These are phyloP conservation scores for Nitzschia sp. DNA, from an alignment of 108 stramenopile species.

Conservation along the genomic window DNA sequence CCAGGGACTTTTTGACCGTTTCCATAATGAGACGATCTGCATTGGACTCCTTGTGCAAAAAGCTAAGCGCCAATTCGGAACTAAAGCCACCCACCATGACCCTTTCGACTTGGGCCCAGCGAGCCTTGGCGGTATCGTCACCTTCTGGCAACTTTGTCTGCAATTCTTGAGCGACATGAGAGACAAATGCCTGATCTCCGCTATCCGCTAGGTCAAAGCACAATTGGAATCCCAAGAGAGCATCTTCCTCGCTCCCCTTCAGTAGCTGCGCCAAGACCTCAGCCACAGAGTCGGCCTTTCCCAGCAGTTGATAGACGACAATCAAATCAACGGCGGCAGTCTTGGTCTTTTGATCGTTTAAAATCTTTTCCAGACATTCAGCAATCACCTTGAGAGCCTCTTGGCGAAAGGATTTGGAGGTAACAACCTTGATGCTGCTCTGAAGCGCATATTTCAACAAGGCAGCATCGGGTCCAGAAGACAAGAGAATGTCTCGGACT, in stretches of 20 bases:
- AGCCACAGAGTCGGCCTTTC: slow-evolving; percentile 62
- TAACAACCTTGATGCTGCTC: slow-evolving; percentile 54
- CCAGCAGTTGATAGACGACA: slow-evolving; percentile 77
- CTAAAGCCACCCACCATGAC: slow-evolving; percentile 85
- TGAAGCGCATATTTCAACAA: slow-evolving; percentile 60
- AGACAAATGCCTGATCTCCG: slow-evolving; percentile 93
- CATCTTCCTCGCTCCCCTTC: slow-evolving; percentile 57
- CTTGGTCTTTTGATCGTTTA: slow-evolving; percentile 14
- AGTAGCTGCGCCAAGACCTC: slow-evolving; percentile 68
- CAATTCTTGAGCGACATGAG: slow-evolving; percentile 52
- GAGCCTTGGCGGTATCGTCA: slow-evolving; percentile 24
- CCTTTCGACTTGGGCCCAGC: slow-evolving; percentile 34
- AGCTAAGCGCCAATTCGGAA: slow-evolving; percentile 82
- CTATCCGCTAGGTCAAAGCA: slow-evolving; percentile 94
- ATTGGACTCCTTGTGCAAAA: slow-evolving; percentile 88
- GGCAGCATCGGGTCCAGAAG: slow-evolving; percentile 14
- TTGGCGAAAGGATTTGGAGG: slow-evolving; percentile 74
- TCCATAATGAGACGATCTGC: slow-evolving; percentile 84
- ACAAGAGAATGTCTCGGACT: slow-evolving; percentile 49
- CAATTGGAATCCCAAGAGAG: slow-evolving; percentile 93
- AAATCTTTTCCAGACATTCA: slow-evolving; percentile 32
- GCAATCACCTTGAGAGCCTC: slow-evolving; percentile 75
- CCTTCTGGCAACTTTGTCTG: slow-evolving; percentile 22
- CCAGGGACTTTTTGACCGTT: slow-evolving; percentile 87
- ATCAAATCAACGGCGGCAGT: slow-evolving; percentile 60